Evolutionary conservation across 805 yeast genomes (phyloP).

Genomic region (Candida odintsovae): DNA sequence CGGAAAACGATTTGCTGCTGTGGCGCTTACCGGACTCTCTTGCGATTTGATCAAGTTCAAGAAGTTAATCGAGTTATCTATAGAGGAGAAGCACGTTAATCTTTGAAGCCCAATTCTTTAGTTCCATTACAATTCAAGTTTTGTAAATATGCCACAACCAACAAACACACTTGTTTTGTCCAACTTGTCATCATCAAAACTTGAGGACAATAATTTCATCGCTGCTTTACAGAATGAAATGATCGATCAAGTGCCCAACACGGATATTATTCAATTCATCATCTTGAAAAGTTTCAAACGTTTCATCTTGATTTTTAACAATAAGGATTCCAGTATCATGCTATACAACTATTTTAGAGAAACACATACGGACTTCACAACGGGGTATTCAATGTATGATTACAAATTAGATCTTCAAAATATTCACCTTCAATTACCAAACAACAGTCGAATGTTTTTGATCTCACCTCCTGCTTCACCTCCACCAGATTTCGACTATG

Average conservation of each 20-base stretch:
- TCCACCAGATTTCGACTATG: constrained; percentile 34
- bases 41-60: no score
- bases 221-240: constrained; percentile 21
- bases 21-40: no score
- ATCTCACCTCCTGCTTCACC: constrained; percentile 40
- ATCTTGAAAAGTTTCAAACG: constrained; percentile 22
- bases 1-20: neutral
- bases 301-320: constrained; percentile 22
- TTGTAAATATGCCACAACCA: neutral
- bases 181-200: constrained; percentile 11
- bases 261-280: constrained; percentile 23
- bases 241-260: constrained; percentile 10
- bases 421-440: constrained; percentile 28
- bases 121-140: no score
- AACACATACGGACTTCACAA: constrained; percentile 3
- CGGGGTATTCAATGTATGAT: constrained; percentile 17
- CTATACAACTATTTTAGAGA: constrained; percentile 5
- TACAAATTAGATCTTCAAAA: constrained; percentile 7
- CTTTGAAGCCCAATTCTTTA: no score
- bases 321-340: constrained; percentile 4
- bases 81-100: no score
- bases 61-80: no score
- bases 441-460: constrained; percentile 28
- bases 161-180: constrained; percentile 26
- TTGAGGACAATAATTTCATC: constrained; percentile 17